Evolutionary conservation across 495 filamentous ascomycete genomes (phyloP), one percentile per base, ranked within the genome.

Genomic region (Evansstolkia leycettana): DNA sequence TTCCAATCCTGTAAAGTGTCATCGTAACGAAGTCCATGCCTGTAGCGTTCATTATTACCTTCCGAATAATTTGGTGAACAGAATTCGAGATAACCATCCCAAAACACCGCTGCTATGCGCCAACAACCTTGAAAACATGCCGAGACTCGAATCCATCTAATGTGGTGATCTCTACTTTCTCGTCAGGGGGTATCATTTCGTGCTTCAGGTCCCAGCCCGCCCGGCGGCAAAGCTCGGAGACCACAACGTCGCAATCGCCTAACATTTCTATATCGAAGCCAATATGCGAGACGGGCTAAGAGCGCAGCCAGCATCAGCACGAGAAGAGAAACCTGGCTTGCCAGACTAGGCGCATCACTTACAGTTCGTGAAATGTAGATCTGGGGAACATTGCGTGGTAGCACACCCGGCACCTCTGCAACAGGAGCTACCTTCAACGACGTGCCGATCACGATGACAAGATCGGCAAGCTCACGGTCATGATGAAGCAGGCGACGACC

Each of bases 401-500:
- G 47, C 24, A 82, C 79, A 1, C 82, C 76, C 1, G 88, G 82
- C 15, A 95, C 84, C 58, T 96, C 89, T 20, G 78, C 82, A 5
- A 98, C 90, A 17, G 90, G 90, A 2, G 87, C 87, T 3, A 98
- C 90, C 52, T 95, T 94, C 45, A 98, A 69, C n/a, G 78, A 86
- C 1, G 90, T 96, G 31, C 90, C 90, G 43, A 98, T 95, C 41
- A 94, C 90, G 37, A 98, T 79, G 44, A 96, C 84, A n/a, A 98
- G 63, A 45, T 98, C 90, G 5, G 82, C 84, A 12, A 69, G 60
- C 33, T 84, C 73, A 26, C 75, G 72, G 52, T 98, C 90, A 48
- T 85, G 75, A 36, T 83, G 65, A 23, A 80, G 62, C 12, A 98
- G 67, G 5, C 88, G 79, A 7, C 74, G 67, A n/a, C 82, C 79